These are phyloP conservation scores for Colletotrichum incanum DNA, from an alignment of 2,329 filamentous ascomycete species.

Conservation along the genomic window DNA sequence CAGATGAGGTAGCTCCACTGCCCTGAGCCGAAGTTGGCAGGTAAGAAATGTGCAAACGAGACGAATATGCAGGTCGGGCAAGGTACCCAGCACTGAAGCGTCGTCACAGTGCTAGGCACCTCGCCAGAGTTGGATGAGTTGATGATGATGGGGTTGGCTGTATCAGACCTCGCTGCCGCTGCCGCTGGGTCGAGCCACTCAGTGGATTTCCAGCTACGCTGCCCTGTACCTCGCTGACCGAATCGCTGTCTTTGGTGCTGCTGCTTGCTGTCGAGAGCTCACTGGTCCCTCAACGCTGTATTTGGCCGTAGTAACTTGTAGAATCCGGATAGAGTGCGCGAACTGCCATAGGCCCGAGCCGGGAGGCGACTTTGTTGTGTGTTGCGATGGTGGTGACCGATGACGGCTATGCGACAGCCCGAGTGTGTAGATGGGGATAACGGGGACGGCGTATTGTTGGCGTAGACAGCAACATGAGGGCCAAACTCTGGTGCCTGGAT, in stretches of 20 bases:
- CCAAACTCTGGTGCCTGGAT: background rate
- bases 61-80: constrained; percentile 2
- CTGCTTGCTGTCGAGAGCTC: background rate
- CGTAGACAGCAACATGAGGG: constrained; percentile 31
- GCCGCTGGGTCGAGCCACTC: constrained; percentile 30
- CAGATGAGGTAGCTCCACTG: background rate
- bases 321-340: constrained; percentile 12
- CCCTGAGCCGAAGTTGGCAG: background rate
- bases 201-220: constrained; percentile 28
- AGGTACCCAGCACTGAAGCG: constrained; percentile 34
- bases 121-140: constrained; percentile 12
- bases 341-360: constrained; percentile 10
- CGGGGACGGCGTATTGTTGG: constrained; percentile 12
- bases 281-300: constrained; percentile 9
- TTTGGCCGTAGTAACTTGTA: constrained; percentile 10
- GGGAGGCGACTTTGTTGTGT: constrained; percentile 6
- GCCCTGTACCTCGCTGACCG: constrained; percentile 17
- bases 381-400: constrained; percentile 7
- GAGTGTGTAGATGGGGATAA: constrained; percentile 20
- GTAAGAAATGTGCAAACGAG: background rate
- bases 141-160: constrained; percentile 7
- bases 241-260: constrained; percentile 6
- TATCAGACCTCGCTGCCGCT: constrained; percentile 10
- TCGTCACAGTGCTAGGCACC: constrained; percentile 33
- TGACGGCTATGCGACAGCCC: constrained; percentile 28